These are phyloP conservation scores for Trifolium dubium DNA, from an alignment of 306 rosid genomes.

Conservation along the genomic window DNA sequence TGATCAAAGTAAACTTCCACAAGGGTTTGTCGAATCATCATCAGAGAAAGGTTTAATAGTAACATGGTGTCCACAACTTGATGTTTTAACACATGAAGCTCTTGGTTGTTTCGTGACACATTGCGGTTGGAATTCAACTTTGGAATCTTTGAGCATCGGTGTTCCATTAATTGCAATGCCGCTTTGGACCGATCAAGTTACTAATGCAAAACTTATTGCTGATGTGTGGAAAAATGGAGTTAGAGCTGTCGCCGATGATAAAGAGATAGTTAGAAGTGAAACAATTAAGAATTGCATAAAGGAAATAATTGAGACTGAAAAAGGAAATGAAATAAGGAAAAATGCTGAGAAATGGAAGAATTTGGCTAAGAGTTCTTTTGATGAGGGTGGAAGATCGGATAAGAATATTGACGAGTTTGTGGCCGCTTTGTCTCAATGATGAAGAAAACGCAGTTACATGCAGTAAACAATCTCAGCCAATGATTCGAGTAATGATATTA, in stretches of 20 bases:
- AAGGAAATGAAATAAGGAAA: slow-evolving; percentile 2
- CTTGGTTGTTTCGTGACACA: slow-evolving; percentile 21
- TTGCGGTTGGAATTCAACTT: slow-evolving; percentile 35
- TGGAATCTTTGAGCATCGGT: slow-evolving; percentile 24
- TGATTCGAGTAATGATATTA: no score
- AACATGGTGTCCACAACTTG: slow-evolving; percentile 29
- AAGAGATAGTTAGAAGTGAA: slow-evolving; percentile 26
- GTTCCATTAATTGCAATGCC: slow-evolving; percentile 32
- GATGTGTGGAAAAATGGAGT: slow-evolving; percentile 28
- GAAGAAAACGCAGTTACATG: no score
- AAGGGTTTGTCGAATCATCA: not conserved
- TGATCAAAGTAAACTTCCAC: slow-evolving; percentile 17
- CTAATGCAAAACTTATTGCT: slow-evolving; percentile 31
- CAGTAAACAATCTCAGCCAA: no score
- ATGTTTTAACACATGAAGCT: slow-evolving; percentile 15
- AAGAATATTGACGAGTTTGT: slow-evolving; percentile 18
- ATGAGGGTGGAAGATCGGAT: slow-evolving; percentile 31
- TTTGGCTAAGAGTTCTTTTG: slow-evolving; percentile 16
- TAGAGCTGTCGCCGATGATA: slow-evolving; percentile 23
- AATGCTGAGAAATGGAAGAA: slow-evolving; percentile 23
- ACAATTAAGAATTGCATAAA: slow-evolving; percentile 6
- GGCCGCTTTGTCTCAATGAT: not conserved
- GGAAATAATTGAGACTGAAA: slow-evolving; percentile 8
- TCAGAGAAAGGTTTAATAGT: slow-evolving; percentile 26
- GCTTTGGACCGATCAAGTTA: slow-evolving; percentile 24